These are phyloP conservation scores for Hemisphaericaspora lyxosophila DNA, from an alignment of 1,139 yeast species.

Conservation along the genomic window DNA sequence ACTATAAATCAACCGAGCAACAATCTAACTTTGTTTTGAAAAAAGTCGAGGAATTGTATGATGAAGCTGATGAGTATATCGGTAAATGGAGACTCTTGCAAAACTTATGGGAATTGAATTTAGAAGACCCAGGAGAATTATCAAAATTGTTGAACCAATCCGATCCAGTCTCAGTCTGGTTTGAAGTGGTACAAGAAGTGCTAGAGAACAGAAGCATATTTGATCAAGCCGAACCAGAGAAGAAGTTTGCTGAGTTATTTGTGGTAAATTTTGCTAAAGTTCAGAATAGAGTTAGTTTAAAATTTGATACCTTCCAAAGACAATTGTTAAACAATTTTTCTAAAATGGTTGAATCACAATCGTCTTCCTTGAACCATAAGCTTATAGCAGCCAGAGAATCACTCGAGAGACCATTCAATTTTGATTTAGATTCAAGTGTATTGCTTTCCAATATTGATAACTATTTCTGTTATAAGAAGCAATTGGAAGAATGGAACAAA, in stretches of 20 bases:
- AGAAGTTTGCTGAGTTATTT: slow-evolving; percentile 41
- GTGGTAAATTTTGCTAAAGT: slow-evolving; percentile 50
- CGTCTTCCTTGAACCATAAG: slow-evolving; percentile 14
- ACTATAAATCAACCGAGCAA: background rate
- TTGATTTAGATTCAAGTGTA: slow-evolving; percentile 17
- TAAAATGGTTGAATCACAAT: slow-evolving; percentile 23
- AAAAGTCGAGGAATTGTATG: slow-evolving; percentile 21
- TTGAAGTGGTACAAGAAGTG: slow-evolving; percentile 44
- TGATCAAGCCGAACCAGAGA: slow-evolving; percentile 44
- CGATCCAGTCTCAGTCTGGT: slow-evolving; percentile 16
- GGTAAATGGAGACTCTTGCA: slow-evolving; percentile 58
- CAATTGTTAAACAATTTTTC: slow-evolving; percentile 48
- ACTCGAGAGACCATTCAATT: slow-evolving; percentile 21
- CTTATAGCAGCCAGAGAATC: slow-evolving; percentile 17
- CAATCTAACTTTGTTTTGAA: slow-evolving; percentile 11
- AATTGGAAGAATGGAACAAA: slow-evolving; percentile 28
- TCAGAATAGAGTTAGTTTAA: slow-evolving; percentile 52
- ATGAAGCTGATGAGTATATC: slow-evolving; percentile 35
- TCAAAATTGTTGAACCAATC: slow-evolving; percentile 22
- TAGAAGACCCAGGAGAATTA: slow-evolving; percentile 22
- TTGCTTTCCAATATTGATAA: slow-evolving; percentile 20
- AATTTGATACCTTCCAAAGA: slow-evolving; percentile 60
- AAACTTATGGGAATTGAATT: slow-evolving; percentile 54
- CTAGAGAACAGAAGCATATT: slow-evolving; percentile 47
- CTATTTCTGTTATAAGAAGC: slow-evolving; percentile 16